Evolutionary conservation across 1,284 basidiomycete genomes (phyloP), one percentile per base, ranked within the genome.

Genomic region (Naganishia liquefaciens): DNA sequence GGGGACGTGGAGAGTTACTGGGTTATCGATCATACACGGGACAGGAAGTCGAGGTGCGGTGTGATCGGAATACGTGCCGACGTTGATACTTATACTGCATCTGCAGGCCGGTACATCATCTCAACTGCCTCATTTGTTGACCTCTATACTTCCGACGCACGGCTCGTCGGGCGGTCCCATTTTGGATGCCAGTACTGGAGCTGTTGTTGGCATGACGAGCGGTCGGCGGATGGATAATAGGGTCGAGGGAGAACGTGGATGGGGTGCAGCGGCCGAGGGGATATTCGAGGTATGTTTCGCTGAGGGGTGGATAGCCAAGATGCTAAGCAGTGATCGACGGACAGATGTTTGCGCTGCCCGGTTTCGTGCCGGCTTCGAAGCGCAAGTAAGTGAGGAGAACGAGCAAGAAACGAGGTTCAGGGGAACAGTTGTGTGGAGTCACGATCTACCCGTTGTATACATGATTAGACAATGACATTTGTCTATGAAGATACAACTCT

Each of bases 101-200:
- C 47, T 0, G 40, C 70, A 86, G 84, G 84, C 86, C 2, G 88
- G 87, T 7, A 88, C 87, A 15, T 87, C 89, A 73, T 87, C 88
- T 68, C 78, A 84, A 9, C 81, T 89, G 11, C 82, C 84, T 2
- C 84, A 86, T 69, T 72, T 89, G 68, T 73, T 84, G 25, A 85
- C 86, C 69, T 78, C 79, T 42, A 82, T 83, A 0, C 75, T 85
- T 6, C 88, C 88, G 10, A 84, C 85, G 0, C 82, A 84, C 1
- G 88, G 88, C 11, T 87, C 86, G 23, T 87, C 86, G 54, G 88
- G 88, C 9, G 87, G 87, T 0, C 87, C 88, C 0, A 84, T 89
- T 62, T 80, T 89, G 3, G 85, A 87, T 65, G 81, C 83, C 62
- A 81, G 84, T 69, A 84, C 79, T 42, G 87, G 87, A 2, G 83